Percentiles rank a stretch among this genome's conserved stretches.
phyloP scores from a whole-genome alignment of 768 basidiomycete genomes.

The Lentinula detonsa region DNA sequence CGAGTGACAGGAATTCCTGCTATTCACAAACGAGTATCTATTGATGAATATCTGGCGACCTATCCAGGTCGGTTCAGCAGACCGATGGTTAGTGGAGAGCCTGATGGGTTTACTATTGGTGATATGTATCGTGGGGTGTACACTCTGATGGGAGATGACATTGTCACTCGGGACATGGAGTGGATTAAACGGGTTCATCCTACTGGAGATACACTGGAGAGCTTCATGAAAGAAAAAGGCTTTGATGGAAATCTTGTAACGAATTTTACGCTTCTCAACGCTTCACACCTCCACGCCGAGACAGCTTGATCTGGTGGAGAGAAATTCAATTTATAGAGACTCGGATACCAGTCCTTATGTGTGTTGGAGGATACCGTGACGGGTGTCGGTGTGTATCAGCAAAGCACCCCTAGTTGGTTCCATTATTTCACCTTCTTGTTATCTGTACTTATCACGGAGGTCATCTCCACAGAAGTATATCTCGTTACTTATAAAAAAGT shows the following conservation, averaged over 20 bases:
- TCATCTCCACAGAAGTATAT: no score
- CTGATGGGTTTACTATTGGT: slow-evolving; percentile 25
- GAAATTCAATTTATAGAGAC: no score
- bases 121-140: slow-evolving; percentile 41
- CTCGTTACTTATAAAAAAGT: no score
- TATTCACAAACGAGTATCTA: slow-evolving; percentile 22
- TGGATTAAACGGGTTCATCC: slow-evolving; percentile 36
- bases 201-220: slow-evolving; percentile 26
- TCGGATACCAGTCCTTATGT: no score
- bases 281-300: background rate
- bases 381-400: no score
- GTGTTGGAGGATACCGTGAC: no score
- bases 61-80: slow-evolving; percentile 19
- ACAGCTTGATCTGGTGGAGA: background rate
- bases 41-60: slow-evolving; percentile 27
- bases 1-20: slow-evolving; percentile 30
- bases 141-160: slow-evolving; percentile 36
- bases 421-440: no score
- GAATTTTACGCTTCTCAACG: background rate
- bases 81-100: slow-evolving; percentile 25
- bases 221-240: slow-evolving; percentile 30
- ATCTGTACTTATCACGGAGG: no score
- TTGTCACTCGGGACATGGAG: slow-evolving; percentile 36
- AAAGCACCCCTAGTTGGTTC: no score
- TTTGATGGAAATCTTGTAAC: slow-evolving; percentile 17